Percentiles rank a stretch among this genome's conserved stretches.
phyloP scores from a whole-genome alignment of 2,329 filamentous ascomycete species.

The Talaromyces verruculosus region DNA sequence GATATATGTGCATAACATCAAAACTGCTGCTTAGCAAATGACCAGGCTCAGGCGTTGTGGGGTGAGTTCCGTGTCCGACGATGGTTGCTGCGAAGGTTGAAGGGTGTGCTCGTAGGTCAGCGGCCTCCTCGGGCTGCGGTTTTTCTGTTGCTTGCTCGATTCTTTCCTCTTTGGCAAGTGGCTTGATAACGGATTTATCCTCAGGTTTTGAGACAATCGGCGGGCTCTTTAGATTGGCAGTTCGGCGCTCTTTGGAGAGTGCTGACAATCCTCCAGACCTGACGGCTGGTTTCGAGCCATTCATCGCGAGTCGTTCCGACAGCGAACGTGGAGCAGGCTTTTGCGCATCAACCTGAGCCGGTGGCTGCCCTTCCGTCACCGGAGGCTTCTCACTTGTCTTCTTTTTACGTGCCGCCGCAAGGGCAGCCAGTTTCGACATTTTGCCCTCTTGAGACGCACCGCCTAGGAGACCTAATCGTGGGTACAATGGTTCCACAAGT shows the following conservation, averaged over 20 bases:
- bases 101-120: conserved; percentile 46
- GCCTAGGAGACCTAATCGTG: conserved; percentile 70
- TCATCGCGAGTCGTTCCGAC: conserved; percentile 39
- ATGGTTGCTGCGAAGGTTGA: conserved; percentile 54
- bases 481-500: conserved; percentile 61
- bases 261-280: conserved; percentile 26
- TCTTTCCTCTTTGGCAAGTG: conserved; percentile 17
- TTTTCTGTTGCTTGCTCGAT: conserved; percentile 21
- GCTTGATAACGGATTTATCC: neutral
- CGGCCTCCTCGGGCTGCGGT: conserved; percentile 19
- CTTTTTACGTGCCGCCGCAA: conserved; percentile 82
- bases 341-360: neutral
- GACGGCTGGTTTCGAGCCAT: conserved; percentile 25
- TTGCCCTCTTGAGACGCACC: conserved; percentile 69
- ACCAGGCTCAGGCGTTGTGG: conserved; percentile 35
- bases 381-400: conserved; percentile 65
- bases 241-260: conserved; percentile 25
- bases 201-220: conserved; percentile 5
- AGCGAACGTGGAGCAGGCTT: conserved; percentile 29
- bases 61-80: conserved; percentile 33
- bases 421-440: conserved; percentile 83
- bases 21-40: conserved; percentile 34
- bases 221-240: conserved; percentile 24
- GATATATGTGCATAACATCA: conserved; percentile 41
- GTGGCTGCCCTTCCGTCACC: neutral